Conservation (phyloP, 2,329 filamentous ascomycete species). For the Peltaster fructicola region DNA sequence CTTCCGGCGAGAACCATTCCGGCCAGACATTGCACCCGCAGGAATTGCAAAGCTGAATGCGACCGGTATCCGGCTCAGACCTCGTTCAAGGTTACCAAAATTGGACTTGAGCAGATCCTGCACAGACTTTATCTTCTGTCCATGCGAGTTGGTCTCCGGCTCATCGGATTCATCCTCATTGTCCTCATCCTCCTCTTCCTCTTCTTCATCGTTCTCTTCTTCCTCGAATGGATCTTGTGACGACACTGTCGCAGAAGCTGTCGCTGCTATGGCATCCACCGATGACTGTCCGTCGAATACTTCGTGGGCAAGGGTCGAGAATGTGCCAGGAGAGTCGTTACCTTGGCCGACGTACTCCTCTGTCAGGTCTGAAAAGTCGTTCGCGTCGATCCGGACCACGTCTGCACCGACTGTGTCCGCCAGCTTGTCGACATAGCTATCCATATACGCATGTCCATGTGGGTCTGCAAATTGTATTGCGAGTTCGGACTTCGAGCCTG, state of each 20-base stretch:
- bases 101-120: constrained; percentile 2
- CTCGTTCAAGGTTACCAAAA: constrained; percentile 8
- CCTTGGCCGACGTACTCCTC: constrained; percentile 49
- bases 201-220: constrained; percentile 31
- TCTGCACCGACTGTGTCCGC: constrained; percentile 47
- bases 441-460: constrained; percentile 34
- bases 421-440: constrained; percentile 44
- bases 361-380: constrained; percentile 51
- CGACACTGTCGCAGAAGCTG: constrained; percentile 1
- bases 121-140: constrained; percentile 6
- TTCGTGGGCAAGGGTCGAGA: constrained; percentile 33
- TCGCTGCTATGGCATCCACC: constrained; percentile 8
- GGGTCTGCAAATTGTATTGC: constrained; percentile 35
- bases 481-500: constrained; percentile 14
- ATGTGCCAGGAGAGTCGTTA: constrained; percentile 31
- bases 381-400: constrained; percentile 48
- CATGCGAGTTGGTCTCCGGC: constrained; percentile 8
- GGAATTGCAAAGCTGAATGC: constrained; percentile 9
- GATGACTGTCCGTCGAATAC: constrained; percentile 31
- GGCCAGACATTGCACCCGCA: constrained; percentile 2
- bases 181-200: constrained; percentile 27
- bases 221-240: constrained; percentile 16
- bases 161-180: constrained; percentile 19
- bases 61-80: constrained; percentile 9
- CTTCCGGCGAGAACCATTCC: constrained; percentile 2